Base-by-base conservation (phyloP, 768 basidiomycete genomes). In the Tricholoma matsutake region DNA sequence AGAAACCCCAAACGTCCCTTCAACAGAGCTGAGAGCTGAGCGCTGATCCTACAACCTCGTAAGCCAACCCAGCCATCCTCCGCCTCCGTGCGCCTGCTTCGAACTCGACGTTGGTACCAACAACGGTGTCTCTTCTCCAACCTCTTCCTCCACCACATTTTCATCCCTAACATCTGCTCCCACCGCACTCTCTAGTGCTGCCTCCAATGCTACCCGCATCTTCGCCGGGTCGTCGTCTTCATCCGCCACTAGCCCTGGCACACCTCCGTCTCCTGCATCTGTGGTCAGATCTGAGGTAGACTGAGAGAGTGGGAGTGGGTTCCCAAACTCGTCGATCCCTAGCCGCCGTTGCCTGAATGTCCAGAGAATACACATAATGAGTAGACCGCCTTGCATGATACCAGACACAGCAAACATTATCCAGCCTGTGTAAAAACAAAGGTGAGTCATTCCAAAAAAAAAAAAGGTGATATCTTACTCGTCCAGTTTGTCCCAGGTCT, bases 261-360 rank as follows among this genome's bases (percentile, higher is more conserved):
- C 66, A 25, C 65, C 67, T 9, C 49, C 55, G 16, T 63, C 65
- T 57, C n/a, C 37, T 41, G 3, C 37, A 18, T 16, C 43, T 16
- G 37, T 10, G 54, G 18, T n/a, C 34, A 22, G 10, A 54, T 37
- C 20, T 13, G 29, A 28, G 29, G 25, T 28, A 20, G 34, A n/a
- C n/a, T 29, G 8, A 10, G 56, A 8, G 29, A 9, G 41, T 4
- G 43, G 16, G 14, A 65, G 35, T 1, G 86, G 83, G 39, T 81
- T 79, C 1, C 96, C 96, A 68, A 97, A 98, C 73, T 98, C 96
- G 69, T 98, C 93, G 54, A 98, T 83, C 14, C 85, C 84, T 16
- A 92, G 81, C 39, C 78, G 76, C 54, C 73, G 79, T 69, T 98
- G 96, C 13, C 96, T 83, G 34, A 84, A 64, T 73, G 89, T 94